Percentiles rank a stretch among this genome's conserved stretches.
phyloP scores from a whole-genome alignment of 2,329 filamentous ascomycete genomes.

The Stachybotrys echinatus region DNA sequence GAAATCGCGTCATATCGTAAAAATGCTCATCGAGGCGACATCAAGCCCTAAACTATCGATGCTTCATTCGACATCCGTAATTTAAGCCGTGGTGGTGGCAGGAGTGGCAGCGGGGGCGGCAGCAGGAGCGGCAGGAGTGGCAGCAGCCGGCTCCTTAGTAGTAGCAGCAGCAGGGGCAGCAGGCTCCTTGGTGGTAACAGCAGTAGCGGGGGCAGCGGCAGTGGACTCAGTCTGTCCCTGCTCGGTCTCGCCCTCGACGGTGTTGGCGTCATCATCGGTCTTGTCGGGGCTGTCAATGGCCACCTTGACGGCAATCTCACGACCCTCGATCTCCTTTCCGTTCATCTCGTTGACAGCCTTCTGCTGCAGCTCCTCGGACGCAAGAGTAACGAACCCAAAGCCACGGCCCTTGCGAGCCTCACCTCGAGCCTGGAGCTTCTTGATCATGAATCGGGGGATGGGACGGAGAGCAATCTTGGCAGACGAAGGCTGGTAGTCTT shows the following conservation, averaged over 20 bases:
- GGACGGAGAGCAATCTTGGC: constrained; percentile 98
- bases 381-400: constrained; percentile 96
- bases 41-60: constrained; percentile 17
- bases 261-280: constrained; percentile 77
- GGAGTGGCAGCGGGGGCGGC: constrained; percentile 8
- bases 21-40: constrained; percentile 23
- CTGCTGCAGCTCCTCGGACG: constrained; percentile 91
- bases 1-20: constrained; percentile 35
- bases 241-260: constrained; percentile 37
- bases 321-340: constrained; percentile 97
- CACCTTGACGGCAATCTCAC: constrained; percentile 99
- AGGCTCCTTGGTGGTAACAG: constrained; percentile 10
- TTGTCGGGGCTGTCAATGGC: constrained; percentile 99
- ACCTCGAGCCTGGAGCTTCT: constrained; percentile 97
- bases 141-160: constrained; percentile 14
- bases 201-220: constrained; percentile 20
- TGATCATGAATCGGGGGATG: constrained; percentile 99
- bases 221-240: constrained; percentile 34
- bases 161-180: constrained; percentile 20
- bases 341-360: constrained; percentile 99
- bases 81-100: constrained; percentile 25
- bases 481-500: constrained; percentile 83
- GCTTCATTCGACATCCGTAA: constrained; percentile 10
- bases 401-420: constrained; percentile 98
- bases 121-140: constrained; percentile 12